phyloP scores from a whole-genome alignment of 1,284 basidiomycete genomes.

The Microbotryum lychnidis-dioicae region DNA sequence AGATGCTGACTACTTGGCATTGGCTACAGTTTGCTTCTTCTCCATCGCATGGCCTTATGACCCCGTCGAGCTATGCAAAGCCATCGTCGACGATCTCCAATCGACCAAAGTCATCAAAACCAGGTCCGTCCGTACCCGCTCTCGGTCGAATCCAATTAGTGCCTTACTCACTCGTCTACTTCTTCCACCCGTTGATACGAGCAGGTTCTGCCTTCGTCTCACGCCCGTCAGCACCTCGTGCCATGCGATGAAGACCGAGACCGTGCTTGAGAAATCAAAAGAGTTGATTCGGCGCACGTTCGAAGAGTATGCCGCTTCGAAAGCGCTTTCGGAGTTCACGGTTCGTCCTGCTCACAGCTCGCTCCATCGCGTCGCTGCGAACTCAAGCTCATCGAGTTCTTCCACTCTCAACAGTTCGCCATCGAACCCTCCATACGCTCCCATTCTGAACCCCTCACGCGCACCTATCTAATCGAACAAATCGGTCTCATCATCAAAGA shows the following conservation, averaged over 20 bases:
- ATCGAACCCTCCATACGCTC: constrained; percentile 29
- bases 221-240: not conserved
- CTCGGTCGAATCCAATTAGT: not conserved
- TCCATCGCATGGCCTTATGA: constrained; percentile 27
- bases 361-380: constrained; percentile 16
- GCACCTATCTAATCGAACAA: constrained; percentile 15
- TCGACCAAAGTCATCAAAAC: constrained; percentile 19
- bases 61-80: constrained; percentile 27
- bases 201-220: not conserved
- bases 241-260: not conserved
- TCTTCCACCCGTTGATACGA: not conserved
- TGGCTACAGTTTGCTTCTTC: constrained; percentile 20
- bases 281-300: not conserved
- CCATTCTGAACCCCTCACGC: constrained; percentile 21
- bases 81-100: constrained; percentile 18
- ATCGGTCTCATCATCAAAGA: constrained; percentile 9
- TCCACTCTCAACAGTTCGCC: not conserved
- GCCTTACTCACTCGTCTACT: not conserved
- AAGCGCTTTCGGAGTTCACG: too few species aligned
- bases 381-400: constrained; percentile 6
- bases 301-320: not conserved
- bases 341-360: not conserved
- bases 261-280: not conserved
- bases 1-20: not conserved
- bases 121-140: constrained; percentile 6